A percentile compares a stretch with the other conserved stretches of the same genome.
phyloP scores from a whole-genome alignment of 2,329 filamentous ascomycete genomes.

The Nemania bipapillata region DNA sequence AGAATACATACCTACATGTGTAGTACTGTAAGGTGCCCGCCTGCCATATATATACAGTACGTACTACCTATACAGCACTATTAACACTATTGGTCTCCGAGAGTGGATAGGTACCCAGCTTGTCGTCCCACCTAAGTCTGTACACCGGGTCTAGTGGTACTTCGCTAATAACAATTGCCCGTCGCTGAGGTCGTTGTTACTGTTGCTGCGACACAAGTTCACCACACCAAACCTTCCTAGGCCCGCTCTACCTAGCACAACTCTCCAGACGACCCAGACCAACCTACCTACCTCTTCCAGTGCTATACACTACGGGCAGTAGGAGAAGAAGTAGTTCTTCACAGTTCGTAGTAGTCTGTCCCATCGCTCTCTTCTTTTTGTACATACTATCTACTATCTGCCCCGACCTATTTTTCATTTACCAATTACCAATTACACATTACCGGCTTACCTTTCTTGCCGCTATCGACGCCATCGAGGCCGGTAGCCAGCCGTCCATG shows the following conservation, averaged over 20 bases:
- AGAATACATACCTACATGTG: too few relatives aligned
- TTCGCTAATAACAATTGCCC: conserved; percentile 30
- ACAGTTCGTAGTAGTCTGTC: conserved; percentile 21
- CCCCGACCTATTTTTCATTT: conserved; percentile 7
- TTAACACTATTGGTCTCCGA: not conserved
- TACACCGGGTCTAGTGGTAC: conserved; percentile 27
- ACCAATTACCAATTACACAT: conserved; percentile 5
- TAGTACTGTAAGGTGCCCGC: too few relatives aligned
- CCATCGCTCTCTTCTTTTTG: conserved; percentile 27
- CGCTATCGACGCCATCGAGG: conserved; percentile 23
- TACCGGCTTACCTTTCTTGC: conserved; percentile 23
- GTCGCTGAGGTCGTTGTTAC: conserved; percentile 22
- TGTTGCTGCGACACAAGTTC: conserved; percentile 28
- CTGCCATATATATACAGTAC: not conserved
- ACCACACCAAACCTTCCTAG: conserved; percentile 21
- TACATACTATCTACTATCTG: conserved; percentile 13
- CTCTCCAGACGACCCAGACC: conserved; percentile 1
- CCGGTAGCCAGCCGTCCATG: conserved; percentile 10
- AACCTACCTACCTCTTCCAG: conserved; percentile 8
- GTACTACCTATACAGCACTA: not conserved
- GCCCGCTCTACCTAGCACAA: conserved; percentile 17
- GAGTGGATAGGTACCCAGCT: conserved; percentile 1
- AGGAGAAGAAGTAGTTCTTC: conserved; percentile 18
- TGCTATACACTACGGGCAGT: not conserved
- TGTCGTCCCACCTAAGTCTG: conserved; percentile 11